Base-by-base conservation (phyloP, 495 filamentous ascomycete species). In the Aspergillus indologenus region DNA sequence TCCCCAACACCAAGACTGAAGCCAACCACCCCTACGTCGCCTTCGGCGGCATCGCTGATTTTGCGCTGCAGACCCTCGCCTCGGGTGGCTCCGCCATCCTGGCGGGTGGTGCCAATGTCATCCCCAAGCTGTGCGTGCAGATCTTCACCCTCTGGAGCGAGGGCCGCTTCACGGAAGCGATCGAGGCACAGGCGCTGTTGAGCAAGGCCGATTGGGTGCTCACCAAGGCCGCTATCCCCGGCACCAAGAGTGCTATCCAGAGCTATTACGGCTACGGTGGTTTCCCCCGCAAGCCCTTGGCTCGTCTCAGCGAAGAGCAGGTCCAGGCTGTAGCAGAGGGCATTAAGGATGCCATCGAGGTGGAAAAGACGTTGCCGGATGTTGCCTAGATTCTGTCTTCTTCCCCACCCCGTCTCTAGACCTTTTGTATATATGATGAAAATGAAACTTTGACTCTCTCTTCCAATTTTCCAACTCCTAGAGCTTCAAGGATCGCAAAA, bases 1-100 rank as follows among this genome's bases (percentile, higher is more conserved):
- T 55, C 24, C 57, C 54, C 40, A 53, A 60, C 14, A 65, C 73
- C 62, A 79, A 78, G 67, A 70, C 68, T 0, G 55, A 61, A 50
- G 74, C 68, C 7, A 83, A 78, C 61, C 74, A 78, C 48, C 79
- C 85, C 51, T 94, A 93, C 73, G 90, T 95, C 79, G 90, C 90
- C 6, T 92, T 93, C 60, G 90, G 91, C 42, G 91, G 91, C 53
- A 89, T 95, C 71, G 91, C 90, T 56, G 91, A 96, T 70, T 94
- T 95, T 75, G 86, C 88, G 1, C 79, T 90, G 43, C 91, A 95
- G 74, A 93, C 91, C 5, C 78, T 92, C 2, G 84, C 85, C 40
- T 88, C 85, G 18, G 90, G 91, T 15, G 91, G 90, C 8, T 87
- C 84, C 45, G 91, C 91, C 29, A 91, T 93, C 68, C 90, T 95